phyloP scores from a whole-genome alignment of 805 yeast genomes.

The Schwanniomyces polymorphus region DNA sequence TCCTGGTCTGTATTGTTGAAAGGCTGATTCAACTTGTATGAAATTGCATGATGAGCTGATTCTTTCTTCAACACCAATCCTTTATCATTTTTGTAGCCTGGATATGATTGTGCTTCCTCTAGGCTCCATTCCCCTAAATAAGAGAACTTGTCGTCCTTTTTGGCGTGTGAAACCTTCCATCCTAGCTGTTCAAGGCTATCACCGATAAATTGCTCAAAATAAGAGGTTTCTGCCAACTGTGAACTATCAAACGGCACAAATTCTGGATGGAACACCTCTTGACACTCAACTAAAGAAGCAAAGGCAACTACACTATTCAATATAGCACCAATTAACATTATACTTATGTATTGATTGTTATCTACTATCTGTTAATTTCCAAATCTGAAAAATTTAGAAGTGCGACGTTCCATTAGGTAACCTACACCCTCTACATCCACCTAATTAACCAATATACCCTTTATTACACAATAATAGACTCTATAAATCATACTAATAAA shows the following conservation, averaged over 20 bases:
- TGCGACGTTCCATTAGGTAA: neutral
- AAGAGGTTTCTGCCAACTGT: constrained; percentile 40
- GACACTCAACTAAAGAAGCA: neutral
- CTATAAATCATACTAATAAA: neutral
- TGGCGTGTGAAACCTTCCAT: constrained; percentile 56
- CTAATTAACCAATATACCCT: neutral
- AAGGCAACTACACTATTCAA: neutral
- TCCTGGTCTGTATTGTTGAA: constrained; percentile 63
- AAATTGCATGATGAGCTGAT: constrained; percentile 83
- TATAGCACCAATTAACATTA: neutral
- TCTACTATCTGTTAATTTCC: neutral
- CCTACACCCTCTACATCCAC: neutral
- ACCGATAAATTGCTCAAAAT: constrained; percentile 63
- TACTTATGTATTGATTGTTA: neutral
- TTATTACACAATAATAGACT: neutral
- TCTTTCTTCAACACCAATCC: constrained; percentile 76
- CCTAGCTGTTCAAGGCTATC: constrained; percentile 21
- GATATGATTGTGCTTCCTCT: constrained; percentile 49
- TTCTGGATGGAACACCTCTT: constrained; percentile 4
- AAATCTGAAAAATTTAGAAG: neutral
- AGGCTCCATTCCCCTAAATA: constrained; percentile 78
- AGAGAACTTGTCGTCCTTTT: constrained; percentile 51
- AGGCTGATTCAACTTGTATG: constrained; percentile 55
- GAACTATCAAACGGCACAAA: constrained; percentile 36
- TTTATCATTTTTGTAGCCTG: constrained; percentile 64